These are phyloP conservation scores for Dianthus caryophyllus DNA, from an alignment of 148 eudicot genomes.

Conservation along the genomic window DNA sequence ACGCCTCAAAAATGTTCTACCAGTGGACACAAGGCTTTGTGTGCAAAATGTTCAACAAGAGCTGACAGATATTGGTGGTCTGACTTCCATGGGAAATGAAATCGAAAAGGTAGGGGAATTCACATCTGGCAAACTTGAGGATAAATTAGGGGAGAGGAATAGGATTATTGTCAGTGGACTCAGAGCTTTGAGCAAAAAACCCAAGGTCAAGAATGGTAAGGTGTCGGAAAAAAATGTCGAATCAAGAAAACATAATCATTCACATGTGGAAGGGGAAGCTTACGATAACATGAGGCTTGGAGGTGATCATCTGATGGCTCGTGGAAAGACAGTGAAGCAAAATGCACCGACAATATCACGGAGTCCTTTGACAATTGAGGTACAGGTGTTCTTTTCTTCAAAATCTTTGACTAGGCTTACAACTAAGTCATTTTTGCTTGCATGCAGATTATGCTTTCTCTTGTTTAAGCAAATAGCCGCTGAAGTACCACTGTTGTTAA, in stretches of 20 bases:
- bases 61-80: slow-evolving; percentile 15
- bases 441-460: not conserved
- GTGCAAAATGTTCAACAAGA: slow-evolving; percentile 18
- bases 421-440: too few relatives aligned
- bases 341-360: slow-evolving; percentile 25
- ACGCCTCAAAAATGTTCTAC: slow-evolving; percentile 21
- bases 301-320: slow-evolving; percentile 18
- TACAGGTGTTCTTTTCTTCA: slow-evolving; percentile 16
- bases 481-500: not conserved
- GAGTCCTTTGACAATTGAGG: slow-evolving; percentile 32
- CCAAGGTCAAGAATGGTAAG: slow-evolving; percentile 12
- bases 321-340: slow-evolving; percentile 20
- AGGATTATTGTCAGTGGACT: slow-evolving; percentile 11
- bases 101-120: slow-evolving; percentile 10
- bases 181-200: slow-evolving; percentile 8
- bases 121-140: slow-evolving; percentile 9
- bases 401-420: not conserved
- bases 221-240: not conserved
- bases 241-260: slow-evolving; percentile 20
- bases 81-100: slow-evolving; percentile 15
- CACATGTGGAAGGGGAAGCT: slow-evolving; percentile 9
- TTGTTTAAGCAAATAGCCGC: not conserved
- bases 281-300: slow-evolving; percentile 9
- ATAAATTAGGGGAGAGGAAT: slow-evolving; percentile 20
- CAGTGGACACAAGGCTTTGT: slow-evolving; percentile 16